Conservation (phyloP, 129 eudicot genomes). For the Chrysanthemum seticuspe region DNA sequence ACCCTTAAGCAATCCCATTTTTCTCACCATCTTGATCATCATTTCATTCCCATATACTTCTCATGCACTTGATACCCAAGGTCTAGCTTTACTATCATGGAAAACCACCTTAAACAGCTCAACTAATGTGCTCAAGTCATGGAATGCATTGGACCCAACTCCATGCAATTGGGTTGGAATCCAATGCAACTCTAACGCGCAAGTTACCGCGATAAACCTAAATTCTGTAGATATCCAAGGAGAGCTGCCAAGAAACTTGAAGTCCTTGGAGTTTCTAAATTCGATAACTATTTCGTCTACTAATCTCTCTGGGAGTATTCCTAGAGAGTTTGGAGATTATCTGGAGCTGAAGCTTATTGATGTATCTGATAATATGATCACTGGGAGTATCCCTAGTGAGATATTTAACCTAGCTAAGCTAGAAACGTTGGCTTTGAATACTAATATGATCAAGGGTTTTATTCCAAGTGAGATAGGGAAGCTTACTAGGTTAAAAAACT, state of each 20-base stretch:
- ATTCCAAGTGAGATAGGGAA: conserved; percentile 77
- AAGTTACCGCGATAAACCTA: conserved; percentile 43
- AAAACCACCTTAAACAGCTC: conserved; percentile 62
- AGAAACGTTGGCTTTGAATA: conserved; percentile 42
- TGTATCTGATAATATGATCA: conserved; percentile 61
- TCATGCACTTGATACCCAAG: conserved; percentile 71
- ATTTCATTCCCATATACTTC: conserved; percentile 23
- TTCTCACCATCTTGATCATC: conserved; percentile 2
- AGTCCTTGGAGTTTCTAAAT: conserved; percentile 45
- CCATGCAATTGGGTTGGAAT: conserved; percentile 91
- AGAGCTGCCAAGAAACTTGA: conserved; percentile 69
- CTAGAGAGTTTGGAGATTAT: conserved; percentile 75
- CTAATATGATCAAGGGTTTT: conserved; percentile 58
- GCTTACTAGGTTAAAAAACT: conserved; percentile 38
- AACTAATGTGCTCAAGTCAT: conserved; percentile 48
- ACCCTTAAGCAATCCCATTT: conserved; percentile 38
- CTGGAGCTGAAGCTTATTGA: conserved; percentile 52
- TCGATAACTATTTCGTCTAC: conserved; percentile 55
- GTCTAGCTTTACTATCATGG: conserved; percentile 84
- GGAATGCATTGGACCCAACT: conserved; percentile 55
- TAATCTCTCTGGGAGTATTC: conserved; percentile 78
- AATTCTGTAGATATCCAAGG: conserved; percentile 69
- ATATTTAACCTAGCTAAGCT: conserved; percentile 58
- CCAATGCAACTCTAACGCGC: conserved; percentile 51
- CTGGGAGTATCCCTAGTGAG: conserved; percentile 78